Conservation (phyloP, 495 filamentous ascomycete species). For the Hypoxylon lenormandii region DNA sequence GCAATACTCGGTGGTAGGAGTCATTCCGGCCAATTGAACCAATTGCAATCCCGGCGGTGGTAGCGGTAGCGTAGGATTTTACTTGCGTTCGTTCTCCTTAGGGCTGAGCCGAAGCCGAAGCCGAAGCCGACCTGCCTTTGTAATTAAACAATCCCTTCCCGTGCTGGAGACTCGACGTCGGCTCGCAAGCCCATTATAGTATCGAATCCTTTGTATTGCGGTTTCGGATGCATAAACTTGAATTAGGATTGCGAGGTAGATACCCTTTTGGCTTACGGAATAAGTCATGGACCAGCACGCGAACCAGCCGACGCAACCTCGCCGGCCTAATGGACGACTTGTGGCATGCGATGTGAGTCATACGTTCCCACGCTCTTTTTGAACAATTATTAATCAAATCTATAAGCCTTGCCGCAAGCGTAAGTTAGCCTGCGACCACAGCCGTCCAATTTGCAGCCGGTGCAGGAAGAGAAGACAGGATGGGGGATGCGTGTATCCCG, state of each 20-base stretch:
- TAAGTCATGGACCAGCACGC: slow-evolving; percentile 6
- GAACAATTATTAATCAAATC: slow-evolving; percentile 14
- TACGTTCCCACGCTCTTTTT: background rate
- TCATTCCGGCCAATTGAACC: background rate
- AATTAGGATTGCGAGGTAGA: background rate
- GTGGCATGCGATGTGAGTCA: slow-evolving; percentile 48
- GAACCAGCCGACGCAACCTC: slow-evolving; percentile 24
- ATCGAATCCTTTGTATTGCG: slow-evolving; percentile 4
- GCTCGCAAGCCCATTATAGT: slow-evolving; percentile 5
- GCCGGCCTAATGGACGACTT: slow-evolving; percentile 46
- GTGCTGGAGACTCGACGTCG: background rate
- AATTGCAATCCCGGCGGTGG: slow-evolving; percentile 21
- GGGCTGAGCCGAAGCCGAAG: slow-evolving; percentile 45
- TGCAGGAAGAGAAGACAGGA: slow-evolving; percentile 46
- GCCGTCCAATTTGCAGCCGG: slow-evolving; percentile 46
- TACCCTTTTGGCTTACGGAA: background rate
- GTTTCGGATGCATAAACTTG: slow-evolving; percentile 12
- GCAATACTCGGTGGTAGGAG: too few relatives aligned
- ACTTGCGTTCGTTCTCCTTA: background rate
- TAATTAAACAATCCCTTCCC: background rate
- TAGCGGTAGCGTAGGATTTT: too few relatives aligned
- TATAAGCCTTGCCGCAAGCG: slow-evolving; percentile 51
- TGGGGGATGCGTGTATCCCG: slow-evolving; percentile 45
- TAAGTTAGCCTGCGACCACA: slow-evolving; percentile 52
- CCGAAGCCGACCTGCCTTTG: slow-evolving; percentile 32